Percentiles rank a stretch among this genome's conserved stretches.
These are phyloP conservation scores for Diversispora eburnea DNA, from an alignment of 192 early-diverging fungal genomes.

Conservation along the genomic window DNA sequence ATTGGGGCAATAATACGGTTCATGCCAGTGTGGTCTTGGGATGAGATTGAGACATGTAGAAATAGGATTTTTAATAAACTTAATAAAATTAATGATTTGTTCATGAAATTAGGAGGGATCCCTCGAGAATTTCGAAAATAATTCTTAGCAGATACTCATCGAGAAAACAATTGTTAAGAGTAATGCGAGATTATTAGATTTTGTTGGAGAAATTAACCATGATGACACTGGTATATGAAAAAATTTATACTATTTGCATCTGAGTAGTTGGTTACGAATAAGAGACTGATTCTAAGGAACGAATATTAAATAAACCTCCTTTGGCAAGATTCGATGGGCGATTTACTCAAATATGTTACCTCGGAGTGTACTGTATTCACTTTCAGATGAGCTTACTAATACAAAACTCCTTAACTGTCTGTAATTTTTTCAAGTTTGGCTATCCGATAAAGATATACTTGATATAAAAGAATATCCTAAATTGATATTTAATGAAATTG, in stretches of 20 bases:
- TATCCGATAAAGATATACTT: background rate
- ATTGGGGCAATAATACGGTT: conserved; percentile 1
- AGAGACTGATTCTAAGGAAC: conserved; percentile 10
- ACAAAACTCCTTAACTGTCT: background rate
- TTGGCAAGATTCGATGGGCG: conserved; percentile 9
- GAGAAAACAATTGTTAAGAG: conserved; percentile 16
- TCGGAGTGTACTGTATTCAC: background rate
- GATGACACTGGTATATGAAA: conserved; percentile 5
- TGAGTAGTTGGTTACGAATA: background rate
- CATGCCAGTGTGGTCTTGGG: conserved; percentile 15
- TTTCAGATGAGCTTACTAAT: background rate
- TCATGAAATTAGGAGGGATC: background rate
- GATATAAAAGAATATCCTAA: conserved; percentile 11
- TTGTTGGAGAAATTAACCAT: conserved; percentile 5
- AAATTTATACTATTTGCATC: conserved; percentile 21
- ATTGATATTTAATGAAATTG: conserved; percentile 2
- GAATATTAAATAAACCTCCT: background rate
- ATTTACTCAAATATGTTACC: conserved; percentile 18
- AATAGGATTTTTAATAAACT: background rate
- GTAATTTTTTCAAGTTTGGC: background rate
- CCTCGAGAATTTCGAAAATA: conserved; percentile 2
- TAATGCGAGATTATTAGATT: conserved; percentile 15
- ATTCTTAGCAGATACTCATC: background rate
- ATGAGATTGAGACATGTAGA: conserved; percentile 15
- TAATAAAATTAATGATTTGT: background rate